phyloP scores from a whole-genome alignment of 192 early-diverging fungal species.

The Bifiguratus adelaidae region DNA sequence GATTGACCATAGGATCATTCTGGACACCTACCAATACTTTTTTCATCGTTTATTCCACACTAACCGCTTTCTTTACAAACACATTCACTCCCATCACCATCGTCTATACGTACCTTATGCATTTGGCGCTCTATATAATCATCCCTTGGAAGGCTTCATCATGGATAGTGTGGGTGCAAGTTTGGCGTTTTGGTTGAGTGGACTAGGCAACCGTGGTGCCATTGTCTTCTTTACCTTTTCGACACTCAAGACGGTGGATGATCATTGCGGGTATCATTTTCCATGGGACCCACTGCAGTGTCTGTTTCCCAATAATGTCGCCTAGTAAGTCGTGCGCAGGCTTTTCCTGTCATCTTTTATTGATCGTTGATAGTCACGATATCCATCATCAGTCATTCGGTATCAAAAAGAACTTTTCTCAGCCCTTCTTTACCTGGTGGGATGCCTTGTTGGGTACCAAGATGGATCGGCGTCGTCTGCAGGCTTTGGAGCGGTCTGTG shows the following conservation, averaged over 20 bases:
- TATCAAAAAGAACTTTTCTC: constrained; percentile 45
- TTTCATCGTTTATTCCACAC: constrained; percentile 64
- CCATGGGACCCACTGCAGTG: constrained; percentile 63
- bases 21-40: constrained; percentile 57
- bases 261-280: constrained; percentile 71
- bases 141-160: constrained; percentile 68
- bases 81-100: constrained; percentile 68
- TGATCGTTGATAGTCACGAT: constrained; percentile 27
- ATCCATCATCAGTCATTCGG: constrained; percentile 48
- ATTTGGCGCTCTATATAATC: constrained; percentile 77
- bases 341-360: constrained; percentile 9
- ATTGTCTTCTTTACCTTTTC: constrained; percentile 62
- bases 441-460: constrained; percentile 62
- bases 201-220: constrained; percentile 57
- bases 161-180: constrained; percentile 62
- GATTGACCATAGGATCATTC: constrained; percentile 33
- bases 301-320: constrained; percentile 62
- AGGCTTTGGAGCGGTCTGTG: background rate
- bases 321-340: constrained; percentile 49
- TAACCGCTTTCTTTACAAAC: constrained; percentile 58
- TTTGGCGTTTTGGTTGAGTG: constrained; percentile 46
- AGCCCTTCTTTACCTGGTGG: constrained; percentile 78
- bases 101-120: constrained; percentile 67
- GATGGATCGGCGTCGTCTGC: constrained; percentile 5
- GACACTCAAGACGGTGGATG: constrained; percentile 75